These are phyloP conservation scores for Phytopythium mirpurense DNA, from an alignment of 352 stramenopile species.

Conservation along the genomic window DNA sequence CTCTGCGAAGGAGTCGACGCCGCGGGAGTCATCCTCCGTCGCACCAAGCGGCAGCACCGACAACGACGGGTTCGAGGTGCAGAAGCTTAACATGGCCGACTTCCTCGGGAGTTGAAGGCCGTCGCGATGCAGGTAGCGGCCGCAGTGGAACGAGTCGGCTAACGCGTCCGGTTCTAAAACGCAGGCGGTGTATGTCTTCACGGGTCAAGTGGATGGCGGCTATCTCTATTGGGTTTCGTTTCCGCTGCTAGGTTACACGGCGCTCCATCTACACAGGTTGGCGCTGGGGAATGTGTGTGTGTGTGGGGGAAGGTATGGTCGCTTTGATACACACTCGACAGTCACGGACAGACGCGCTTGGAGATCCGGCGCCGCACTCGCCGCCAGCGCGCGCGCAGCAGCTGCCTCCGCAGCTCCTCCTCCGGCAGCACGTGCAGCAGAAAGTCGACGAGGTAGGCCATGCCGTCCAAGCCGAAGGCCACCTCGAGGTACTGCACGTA, in stretches of 20 bases:
- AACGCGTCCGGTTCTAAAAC: background rate
- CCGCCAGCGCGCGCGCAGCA: constrained; percentile 60
- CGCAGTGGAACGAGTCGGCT: background rate
- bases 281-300: no score
- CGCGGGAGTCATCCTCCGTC: constrained; percentile 33
- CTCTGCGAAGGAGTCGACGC: constrained; percentile 24
- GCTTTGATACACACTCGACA: background rate
- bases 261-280: no score
- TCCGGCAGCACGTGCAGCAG: constrained; percentile 75
- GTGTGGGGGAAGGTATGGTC: no score
- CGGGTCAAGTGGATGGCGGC: background rate
- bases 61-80: constrained; percentile 54
- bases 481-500: constrained; percentile 82
- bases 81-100: constrained; percentile 71
- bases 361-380: constrained; percentile 55
- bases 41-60: constrained; percentile 28
- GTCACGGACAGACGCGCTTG: constrained; percentile 41
- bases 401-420: constrained; percentile 49
- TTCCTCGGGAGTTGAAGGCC: constrained; percentile 44
- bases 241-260: background rate
- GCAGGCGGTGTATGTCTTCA: background rate
- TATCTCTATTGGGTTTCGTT: background rate
- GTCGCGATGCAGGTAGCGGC: background rate
- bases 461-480: constrained; percentile 69
- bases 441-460: constrained; percentile 77